Evolutionary conservation across 2,329 filamentous ascomycete genomes (phyloP).

Genomic region (Rhynchosporium agropyri): DNA sequence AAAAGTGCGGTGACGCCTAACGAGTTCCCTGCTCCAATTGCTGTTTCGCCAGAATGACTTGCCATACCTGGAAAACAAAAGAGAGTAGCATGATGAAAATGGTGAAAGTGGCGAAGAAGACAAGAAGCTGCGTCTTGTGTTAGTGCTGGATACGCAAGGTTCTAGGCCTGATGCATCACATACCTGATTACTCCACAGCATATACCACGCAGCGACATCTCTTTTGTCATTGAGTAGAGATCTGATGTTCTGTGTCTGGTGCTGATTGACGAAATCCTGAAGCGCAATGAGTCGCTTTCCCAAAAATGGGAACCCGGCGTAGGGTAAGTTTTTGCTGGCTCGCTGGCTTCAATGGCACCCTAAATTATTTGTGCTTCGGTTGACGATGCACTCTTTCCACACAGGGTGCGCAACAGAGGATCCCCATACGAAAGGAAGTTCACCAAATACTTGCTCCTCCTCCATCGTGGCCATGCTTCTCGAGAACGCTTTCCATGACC

Average conservation of each 20-base stretch:
- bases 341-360: conserved; percentile 24
- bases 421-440: conserved; percentile 16
- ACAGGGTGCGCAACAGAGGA: conserved; percentile 24
- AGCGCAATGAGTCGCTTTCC: conserved; percentile 26
- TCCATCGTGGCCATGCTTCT: conserved; percentile 1
- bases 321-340: conserved; percentile 14
- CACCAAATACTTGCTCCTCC: neutral
- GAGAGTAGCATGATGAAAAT: conserved; percentile 21
- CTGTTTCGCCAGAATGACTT: conserved; percentile 16
- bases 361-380: conserved; percentile 22
- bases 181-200: conserved; percentile 22
- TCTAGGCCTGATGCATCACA: neutral
- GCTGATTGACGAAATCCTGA: conserved; percentile 21
- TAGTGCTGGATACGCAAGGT: neutral
- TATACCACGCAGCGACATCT: conserved; percentile 22
- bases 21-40: conserved; percentile 14
- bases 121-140: conserved; percentile 7
- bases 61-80: conserved; percentile 16
- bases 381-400: conserved; percentile 19
- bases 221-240: conserved; percentile 25
- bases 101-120: conserved; percentile 16
- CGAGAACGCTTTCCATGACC: conserved; percentile 25
- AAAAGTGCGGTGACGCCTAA: neutral
- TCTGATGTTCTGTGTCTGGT: conserved; percentile 17
- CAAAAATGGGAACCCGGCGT: conserved; percentile 29